These are phyloP conservation scores for Ascochyta koolunga DNA, from an alignment of 2,329 filamentous ascomycete genomes.

Conservation along the genomic window DNA sequence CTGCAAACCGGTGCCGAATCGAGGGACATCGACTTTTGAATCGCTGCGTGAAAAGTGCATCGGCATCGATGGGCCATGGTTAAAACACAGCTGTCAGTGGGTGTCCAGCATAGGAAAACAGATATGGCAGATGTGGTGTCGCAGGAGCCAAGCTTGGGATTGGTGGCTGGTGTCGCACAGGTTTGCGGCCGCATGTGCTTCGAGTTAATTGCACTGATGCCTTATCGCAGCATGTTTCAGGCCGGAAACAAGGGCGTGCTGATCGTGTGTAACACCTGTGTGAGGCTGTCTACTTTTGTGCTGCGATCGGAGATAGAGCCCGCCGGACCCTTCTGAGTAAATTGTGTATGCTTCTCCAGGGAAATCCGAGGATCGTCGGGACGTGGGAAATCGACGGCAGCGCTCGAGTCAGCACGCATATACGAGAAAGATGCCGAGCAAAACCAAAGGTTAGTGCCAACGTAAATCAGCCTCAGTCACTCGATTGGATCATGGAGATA, in stretches of 20 bases:
- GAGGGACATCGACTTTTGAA: slow-evolving; percentile 6
- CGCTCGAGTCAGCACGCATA: slow-evolving; percentile 1
- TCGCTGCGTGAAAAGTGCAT: slow-evolving; percentile 1
- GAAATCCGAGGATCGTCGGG: slow-evolving; percentile 3
- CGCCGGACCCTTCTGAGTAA: neutral
- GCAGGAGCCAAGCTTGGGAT: neutral
- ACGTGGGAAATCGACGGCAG: neutral
- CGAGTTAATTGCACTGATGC: neutral
- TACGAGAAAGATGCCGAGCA: neutral
- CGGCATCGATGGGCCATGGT: neutral
- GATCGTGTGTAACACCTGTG: neutral
- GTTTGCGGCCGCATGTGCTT: neutral
- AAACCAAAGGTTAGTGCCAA: neutral
- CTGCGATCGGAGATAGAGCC: neutral
- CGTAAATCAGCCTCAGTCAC: neutral
- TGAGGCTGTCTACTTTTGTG: neutral
- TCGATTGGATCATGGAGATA: neutral
- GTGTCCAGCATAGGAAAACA: neutral
- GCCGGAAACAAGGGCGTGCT: neutral
- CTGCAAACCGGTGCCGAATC: neutral
- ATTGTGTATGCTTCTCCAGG: neutral
- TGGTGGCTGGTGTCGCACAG: neutral
- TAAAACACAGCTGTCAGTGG: neutral
- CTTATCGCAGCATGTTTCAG: slow-evolving; percentile 3
- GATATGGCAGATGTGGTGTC: neutral